Evolutionary conservation across 805 yeast genomes (phyloP).

Genomic region (Monosporozyma aquatica): DNA sequence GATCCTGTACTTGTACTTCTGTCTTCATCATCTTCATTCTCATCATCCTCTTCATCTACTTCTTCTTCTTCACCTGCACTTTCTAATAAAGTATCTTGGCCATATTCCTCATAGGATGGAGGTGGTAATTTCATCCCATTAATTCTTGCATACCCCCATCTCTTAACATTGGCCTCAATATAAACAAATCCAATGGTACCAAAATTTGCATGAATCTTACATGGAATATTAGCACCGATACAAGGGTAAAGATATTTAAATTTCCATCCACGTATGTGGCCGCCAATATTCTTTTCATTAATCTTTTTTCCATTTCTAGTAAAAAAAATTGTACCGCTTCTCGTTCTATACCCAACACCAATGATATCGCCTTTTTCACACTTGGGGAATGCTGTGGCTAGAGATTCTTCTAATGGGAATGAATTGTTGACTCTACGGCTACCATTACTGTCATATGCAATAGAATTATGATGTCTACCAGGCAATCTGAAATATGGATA

Average conservation of each 20-base stretch:
- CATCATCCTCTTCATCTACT: slow-evolving; percentile 24
- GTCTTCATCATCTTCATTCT: slow-evolving; percentile 17
- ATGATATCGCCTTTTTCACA: slow-evolving; percentile 80
- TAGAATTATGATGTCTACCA: slow-evolving; percentile 77
- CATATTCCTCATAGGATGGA: slow-evolving; percentile 79
- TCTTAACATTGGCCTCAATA: slow-evolving; percentile 87
- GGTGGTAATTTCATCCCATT: slow-evolving; percentile 88
- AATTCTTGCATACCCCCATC: slow-evolving; percentile 91
- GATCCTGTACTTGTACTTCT: neutral
- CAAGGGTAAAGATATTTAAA: slow-evolving; percentile 73
- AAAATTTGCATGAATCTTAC: slow-evolving; percentile 77
- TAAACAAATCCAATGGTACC: slow-evolving; percentile 87
- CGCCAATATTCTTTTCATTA: slow-evolving; percentile 71
- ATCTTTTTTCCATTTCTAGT: slow-evolving; percentile 90
- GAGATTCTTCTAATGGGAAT: slow-evolving; percentile 37
- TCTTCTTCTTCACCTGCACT: slow-evolving; percentile 35
- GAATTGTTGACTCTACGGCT: slow-evolving; percentile 73
- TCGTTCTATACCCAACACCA: slow-evolving; percentile 80
- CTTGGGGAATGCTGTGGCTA: slow-evolving; percentile 48
- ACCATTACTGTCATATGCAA: slow-evolving; percentile 85
- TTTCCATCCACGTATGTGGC: slow-evolving; percentile 65
- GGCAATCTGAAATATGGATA: slow-evolving; percentile 92
- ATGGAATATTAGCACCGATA: slow-evolving; percentile 74
- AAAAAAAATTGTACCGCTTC: slow-evolving; percentile 81
- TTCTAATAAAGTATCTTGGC: slow-evolving; percentile 69